Evolutionary conservation across 1,284 basidiomycete species (phyloP), one percentile per base, ranked within the genome.

Genomic region (Phlebopus sp.): DNA sequence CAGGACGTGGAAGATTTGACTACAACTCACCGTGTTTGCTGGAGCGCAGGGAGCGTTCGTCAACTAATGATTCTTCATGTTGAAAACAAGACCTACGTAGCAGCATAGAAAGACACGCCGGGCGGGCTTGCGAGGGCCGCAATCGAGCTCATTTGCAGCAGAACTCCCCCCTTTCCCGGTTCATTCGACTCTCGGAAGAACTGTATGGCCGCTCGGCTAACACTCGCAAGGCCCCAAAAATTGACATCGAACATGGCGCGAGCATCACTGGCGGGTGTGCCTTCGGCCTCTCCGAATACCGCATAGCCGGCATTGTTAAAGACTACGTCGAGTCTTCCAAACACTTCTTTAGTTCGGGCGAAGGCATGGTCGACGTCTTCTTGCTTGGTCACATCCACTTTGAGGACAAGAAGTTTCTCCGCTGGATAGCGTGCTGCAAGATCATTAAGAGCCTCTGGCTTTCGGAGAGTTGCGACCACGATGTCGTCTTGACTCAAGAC

Each of bases 381-480:
- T 3, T 46, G 54, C 3, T 30, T 46, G 5, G 46, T 51, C 21
- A 62, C 58, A 10, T 57, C 54, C n/a, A 60, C 47, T 17, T 32
- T 27, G 32, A 53, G 51, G 2, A 50, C 14, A 2, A 56, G 42
- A 7, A 62, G 43, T 15, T 34, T 23, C 18, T 44, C 42, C 11
- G 14, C 43, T 42, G 38, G 44, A 45, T 55, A 52, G n/a, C 31
- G 39, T 9, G 44, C 14, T 15, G 48, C 19, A 15, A 69, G 64
- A 17, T 54, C 51, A 11, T 45, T 44, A 9, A 67, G 59, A 0
- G 50, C 51, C 7, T 56, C 37, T 1, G 66, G 66, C 2, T 52
- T 60, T 9, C 68, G 60, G 4, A 67, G 57, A 1, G 66, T 69
- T 3, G 66, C 63, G 29, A 66, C 59, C 8, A 57, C 67, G 37